phyloP scores from a whole-genome alignment of 345 rosid species.

The Boechera retrofracta region DNA sequence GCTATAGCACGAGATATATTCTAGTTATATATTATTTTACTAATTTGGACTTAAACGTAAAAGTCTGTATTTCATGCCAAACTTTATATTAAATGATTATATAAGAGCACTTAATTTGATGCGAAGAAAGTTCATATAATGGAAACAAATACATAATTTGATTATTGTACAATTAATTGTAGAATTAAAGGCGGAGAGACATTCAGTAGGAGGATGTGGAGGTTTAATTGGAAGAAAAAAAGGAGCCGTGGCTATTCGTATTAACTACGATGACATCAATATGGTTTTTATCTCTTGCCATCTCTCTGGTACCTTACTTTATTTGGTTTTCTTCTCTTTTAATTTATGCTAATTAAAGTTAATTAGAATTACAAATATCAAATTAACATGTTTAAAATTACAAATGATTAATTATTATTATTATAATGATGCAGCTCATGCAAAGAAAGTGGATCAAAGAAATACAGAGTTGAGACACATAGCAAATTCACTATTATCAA shows the following conservation, averaged over 20 bases:
- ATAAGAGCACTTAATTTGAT: neutral
- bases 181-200: conserved; percentile 37
- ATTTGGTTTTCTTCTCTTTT: neutral
- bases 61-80: neutral
- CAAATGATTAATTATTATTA: neutral
- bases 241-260: conserved; percentile 46
- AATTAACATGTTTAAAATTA: neutral
- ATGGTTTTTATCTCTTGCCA: conserved; percentile 50
- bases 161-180: neutral
- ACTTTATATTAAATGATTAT: neutral
- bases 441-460: conserved; percentile 41
- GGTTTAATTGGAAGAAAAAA: conserved; percentile 47
- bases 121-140: neutral
- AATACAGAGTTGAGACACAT: conserved; percentile 51
- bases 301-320: conserved; percentile 43
- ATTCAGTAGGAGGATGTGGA: conserved; percentile 47
- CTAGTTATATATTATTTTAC: neutral
- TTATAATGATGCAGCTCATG: conserved; percentile 37
- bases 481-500: conserved; percentile 56
- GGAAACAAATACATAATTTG: neutral
- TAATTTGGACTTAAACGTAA: neutral
- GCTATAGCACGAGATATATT: neutral
- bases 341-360: neutral
- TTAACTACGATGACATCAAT: conserved; percentile 38
- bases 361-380: neutral